Evolutionary conservation across 345 rosid species (phyloP), one percentile per base, ranked within the genome.

Genomic region (Gossypium bickii): DNA sequence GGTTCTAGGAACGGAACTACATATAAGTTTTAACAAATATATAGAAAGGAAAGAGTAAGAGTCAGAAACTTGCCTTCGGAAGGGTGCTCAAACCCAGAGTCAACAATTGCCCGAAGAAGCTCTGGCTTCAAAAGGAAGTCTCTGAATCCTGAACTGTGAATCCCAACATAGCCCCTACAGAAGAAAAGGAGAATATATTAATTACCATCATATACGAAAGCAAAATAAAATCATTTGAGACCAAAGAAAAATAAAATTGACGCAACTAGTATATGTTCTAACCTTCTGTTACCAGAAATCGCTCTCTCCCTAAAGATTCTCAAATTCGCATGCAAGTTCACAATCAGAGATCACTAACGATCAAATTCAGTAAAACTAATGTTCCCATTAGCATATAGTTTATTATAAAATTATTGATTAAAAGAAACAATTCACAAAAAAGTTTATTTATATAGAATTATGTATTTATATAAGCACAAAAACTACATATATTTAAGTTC

Each of bases 61-160:
- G 60, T 24, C 29, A 59, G 63, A n/a, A 43, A 34, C 25, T 82
- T 86, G 85, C 99, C 99, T 95, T 95, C 98, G 0, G 99, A 95
- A 27, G 99, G 99, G 83, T 93, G 99, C 90, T 95, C 98, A 86
- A 95, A 95, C 51, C 99, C 98, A 0, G 99, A 95, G 83, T 95
- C 99, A 47, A 93, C 97, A 60, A 95, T 95, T 4, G 99, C 93
- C n/a, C 98, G 87, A 61, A 95, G 98, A 76, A 95, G 98, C 89
- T 95, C 98, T 58, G 99, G 99, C 83, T 96, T 96, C 83, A 96
- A 80, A 49, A 96, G 97, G 85, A 96, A 96, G 89, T 96, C 99
- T 86, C 98, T 96, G 90, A 96, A 96, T 80, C 99, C 98, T 4
- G 99, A 96, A 82, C 98, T 93, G 95, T 96, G 98, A 67, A 96